Evolutionary conservation across 176 grass and related monocot species (phyloP).

Genomic region (Pontederia crassipes): DNA sequence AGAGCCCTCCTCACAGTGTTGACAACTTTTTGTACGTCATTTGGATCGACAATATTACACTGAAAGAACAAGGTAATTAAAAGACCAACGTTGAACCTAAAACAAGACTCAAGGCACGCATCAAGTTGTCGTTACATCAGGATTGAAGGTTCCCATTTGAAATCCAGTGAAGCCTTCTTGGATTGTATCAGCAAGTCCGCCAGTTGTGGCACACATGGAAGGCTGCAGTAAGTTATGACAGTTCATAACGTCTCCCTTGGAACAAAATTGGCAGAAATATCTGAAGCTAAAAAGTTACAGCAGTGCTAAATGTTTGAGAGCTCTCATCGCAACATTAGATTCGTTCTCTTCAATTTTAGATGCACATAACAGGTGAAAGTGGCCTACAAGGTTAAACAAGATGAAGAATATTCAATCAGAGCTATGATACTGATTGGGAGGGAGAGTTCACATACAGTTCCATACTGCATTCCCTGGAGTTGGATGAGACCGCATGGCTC

Average conservation of each 20-base stretch:
- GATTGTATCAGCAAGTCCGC: conserved; percentile 79
- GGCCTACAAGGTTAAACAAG: not conserved
- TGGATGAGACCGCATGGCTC: conserved; percentile 96
- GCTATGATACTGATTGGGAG: not conserved
- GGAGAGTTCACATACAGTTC: conserved; percentile 33
- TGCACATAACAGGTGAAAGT: too few relatives aligned
- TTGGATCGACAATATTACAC: conserved; percentile 39
- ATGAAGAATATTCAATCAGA: not conserved
- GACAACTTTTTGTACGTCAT: conserved; percentile 30
- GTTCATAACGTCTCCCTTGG: not conserved
- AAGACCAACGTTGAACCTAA: not conserved
- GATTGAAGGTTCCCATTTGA: conserved; percentile 74
- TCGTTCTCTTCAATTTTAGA: too few relatives aligned
- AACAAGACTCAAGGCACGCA: not conserved
- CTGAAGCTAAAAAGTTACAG: not conserved
- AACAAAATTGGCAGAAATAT: not conserved
- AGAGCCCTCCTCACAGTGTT: conserved; percentile 43
- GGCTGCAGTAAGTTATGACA: conserved; percentile 31
- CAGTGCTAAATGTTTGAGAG: too few relatives aligned
- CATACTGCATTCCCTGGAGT: conserved; percentile 88
- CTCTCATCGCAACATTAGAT: too few relatives aligned
- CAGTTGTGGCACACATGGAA: conserved; percentile 50
- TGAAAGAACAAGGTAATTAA: conserved; percentile 21
- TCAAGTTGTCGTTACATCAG: conserved; percentile 31
- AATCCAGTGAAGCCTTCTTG: conserved; percentile 84